These are phyloP conservation scores for Ceratocystis albifundus DNA, from an alignment of 2,329 filamentous ascomycete species.

Conservation along the genomic window DNA sequence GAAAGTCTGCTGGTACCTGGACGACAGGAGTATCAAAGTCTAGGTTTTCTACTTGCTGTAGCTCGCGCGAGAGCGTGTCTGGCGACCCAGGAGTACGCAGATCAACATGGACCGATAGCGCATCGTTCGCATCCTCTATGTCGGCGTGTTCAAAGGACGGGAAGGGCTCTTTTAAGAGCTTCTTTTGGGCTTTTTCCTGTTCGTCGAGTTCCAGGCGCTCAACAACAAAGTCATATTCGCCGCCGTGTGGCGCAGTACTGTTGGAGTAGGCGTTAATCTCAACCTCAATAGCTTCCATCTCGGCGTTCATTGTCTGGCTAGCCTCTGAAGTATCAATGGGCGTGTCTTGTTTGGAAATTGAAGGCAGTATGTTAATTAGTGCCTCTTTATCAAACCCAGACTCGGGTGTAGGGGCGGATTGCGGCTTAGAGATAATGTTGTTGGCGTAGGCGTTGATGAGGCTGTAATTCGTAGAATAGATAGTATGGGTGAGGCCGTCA, in stretches of 20 bases:
- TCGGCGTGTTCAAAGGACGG: not conserved
- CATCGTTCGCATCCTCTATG: slow-evolving; percentile 12
- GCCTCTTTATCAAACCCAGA: not conserved
- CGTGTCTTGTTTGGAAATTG: not conserved
- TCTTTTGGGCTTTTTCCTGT: not conserved
- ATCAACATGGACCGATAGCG: not conserved
- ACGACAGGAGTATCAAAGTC: not conserved
- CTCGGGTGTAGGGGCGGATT: not conserved
- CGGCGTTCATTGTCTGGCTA: slow-evolving; percentile 27
- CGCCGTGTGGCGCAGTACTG: not conserved
- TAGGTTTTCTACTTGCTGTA: not conserved
- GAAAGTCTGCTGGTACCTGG: not conserved
- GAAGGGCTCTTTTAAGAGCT: not conserved
- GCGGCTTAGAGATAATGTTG: not conserved
- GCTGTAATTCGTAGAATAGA: slow-evolving; percentile 32
- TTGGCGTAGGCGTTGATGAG: slow-evolving; percentile 8
- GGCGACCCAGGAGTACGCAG: not conserved
- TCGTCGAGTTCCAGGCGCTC: slow-evolving; percentile 4
- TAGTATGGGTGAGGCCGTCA: not conserved
- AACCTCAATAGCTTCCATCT: slow-evolving; percentile 11
- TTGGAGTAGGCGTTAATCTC: slow-evolving; percentile 14
- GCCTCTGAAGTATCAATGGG: not conserved
- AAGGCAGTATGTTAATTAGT: not conserved
- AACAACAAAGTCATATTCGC: slow-evolving; percentile 13
- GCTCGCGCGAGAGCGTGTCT: not conserved